Percentiles rank a stretch among this genome's conserved stretches.
Conservation (phyloP, 225 moss, liverwort and hornwort genomes). For the Anthoceros angustus region DNA sequence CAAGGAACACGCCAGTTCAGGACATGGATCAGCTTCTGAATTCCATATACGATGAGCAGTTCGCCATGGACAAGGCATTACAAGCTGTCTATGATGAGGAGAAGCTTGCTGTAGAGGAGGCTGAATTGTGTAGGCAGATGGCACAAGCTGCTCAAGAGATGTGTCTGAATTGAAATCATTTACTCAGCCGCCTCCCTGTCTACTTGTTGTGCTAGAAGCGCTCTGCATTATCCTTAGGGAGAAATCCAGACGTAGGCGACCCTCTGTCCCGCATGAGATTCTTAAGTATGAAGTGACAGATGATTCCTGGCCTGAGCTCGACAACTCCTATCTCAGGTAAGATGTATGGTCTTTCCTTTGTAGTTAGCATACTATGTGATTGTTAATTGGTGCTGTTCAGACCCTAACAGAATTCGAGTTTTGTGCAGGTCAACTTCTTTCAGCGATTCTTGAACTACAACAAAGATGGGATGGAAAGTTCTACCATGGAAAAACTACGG, state of each 20-base stretch:
- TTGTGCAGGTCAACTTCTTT: conserved; percentile 29
- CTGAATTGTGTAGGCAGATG: conserved; percentile 31
- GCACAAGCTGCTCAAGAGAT: conserved; percentile 41
- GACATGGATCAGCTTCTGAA: conserved; percentile 26
- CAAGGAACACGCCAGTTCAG: conserved; percentile 24
- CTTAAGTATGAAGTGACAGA: conserved; percentile 16
- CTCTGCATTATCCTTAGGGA: conserved; percentile 30
- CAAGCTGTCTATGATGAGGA: conserved; percentile 29
- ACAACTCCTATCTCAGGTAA: conserved; percentile 35
- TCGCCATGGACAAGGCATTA: conserved; percentile 25
- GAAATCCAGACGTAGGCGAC: conserved; percentile 27
- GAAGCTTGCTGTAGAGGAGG: conserved; percentile 26
- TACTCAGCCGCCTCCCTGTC: conserved; percentile 34
- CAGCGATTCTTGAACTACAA: conserved; percentile 34
- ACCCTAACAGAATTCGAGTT: not conserved
- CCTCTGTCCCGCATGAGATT: conserved; percentile 4
- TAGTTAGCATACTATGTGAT: not conserved
- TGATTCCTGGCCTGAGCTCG: conserved; percentile 35
- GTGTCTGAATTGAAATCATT: conserved; percentile 39
- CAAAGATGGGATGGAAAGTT: conserved; percentile 38
- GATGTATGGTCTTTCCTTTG: not conserved
- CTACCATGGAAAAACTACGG: conserved; percentile 37
- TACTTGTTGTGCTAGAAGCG: conserved; percentile 29
- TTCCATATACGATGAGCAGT: conserved; percentile 28
- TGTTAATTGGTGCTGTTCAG: not conserved